phyloP scores from a whole-genome alignment of 2,329 filamentous ascomycete genomes.

The Oidium heveae region DNA sequence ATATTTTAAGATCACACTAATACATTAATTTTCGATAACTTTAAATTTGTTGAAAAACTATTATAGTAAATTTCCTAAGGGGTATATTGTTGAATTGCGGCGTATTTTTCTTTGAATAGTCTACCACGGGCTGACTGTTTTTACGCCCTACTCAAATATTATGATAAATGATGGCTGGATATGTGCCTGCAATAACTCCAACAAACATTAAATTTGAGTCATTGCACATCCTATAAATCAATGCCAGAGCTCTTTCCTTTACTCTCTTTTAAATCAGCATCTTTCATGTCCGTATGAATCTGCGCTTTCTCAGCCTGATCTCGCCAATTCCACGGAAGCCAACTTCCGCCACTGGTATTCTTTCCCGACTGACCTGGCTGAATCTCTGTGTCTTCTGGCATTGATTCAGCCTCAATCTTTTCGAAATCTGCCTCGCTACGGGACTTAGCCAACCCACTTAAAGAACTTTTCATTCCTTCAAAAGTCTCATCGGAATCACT shows the following conservation, averaged over 20 bases:
- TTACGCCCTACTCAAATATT: too few species aligned
- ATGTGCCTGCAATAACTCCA: too few species aligned
- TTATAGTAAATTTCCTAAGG: too few species aligned
- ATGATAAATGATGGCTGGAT: too few species aligned
- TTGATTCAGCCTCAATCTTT: slow-evolving; percentile 56
- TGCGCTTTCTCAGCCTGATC: slow-evolving; percentile 3
- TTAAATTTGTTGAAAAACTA: too few species aligned
- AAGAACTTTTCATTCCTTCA: slow-evolving; percentile 7
- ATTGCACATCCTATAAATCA: not conserved
- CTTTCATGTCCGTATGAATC: slow-evolving; percentile 5
- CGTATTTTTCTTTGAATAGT: too few species aligned
- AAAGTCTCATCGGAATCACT: slow-evolving; percentile 8
- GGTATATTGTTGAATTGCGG: too few species aligned
- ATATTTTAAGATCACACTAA: too few species aligned
- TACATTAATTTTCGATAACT: too few species aligned
- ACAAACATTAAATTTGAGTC: too few species aligned
- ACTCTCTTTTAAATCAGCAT: not conserved
- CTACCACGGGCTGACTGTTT: too few species aligned
- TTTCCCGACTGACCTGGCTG: slow-evolving; percentile 11
- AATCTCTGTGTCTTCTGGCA: slow-evolving; percentile 24
- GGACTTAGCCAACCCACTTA: slow-evolving; percentile 46
- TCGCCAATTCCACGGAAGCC: slow-evolving; percentile 26
- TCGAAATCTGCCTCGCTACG: slow-evolving; percentile 77
- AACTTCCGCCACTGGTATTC: slow-evolving; percentile 16
- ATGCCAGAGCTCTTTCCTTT: slow-evolving; percentile 1